A percentile compares a stretch with the other conserved stretches of the same genome.
phyloP scores from a whole-genome alignment of 2,329 filamentous ascomycete genomes.

The Ophiocordyceps robertsii region DNA sequence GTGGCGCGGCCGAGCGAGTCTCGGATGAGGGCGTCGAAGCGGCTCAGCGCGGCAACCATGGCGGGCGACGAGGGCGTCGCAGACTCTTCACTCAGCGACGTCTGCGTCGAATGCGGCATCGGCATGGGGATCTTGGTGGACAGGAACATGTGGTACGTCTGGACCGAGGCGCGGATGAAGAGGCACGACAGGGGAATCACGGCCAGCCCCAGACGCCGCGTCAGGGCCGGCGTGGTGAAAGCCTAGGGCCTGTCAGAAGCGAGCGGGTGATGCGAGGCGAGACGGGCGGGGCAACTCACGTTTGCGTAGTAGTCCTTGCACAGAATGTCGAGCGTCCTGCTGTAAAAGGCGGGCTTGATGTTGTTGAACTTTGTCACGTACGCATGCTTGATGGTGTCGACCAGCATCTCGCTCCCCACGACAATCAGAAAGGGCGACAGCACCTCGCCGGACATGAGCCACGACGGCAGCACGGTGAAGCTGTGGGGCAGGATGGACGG shows the following conservation, averaged over 20 bases:
- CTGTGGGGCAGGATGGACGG: conserved; percentile 75
- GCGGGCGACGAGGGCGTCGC: conserved; percentile 54
- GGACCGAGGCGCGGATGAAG: conserved; percentile 85
- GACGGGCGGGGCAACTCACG: conserved; percentile 29
- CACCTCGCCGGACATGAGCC: conserved; percentile 67
- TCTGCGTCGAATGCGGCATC: conserved; percentile 49
- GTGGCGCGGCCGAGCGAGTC: conserved; percentile 64
- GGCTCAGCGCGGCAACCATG: conserved; percentile 63
- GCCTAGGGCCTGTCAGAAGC: conserved; percentile 36
- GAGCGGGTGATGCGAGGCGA: not conserved
- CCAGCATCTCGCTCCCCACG: conserved; percentile 88
- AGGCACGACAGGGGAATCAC: conserved; percentile 87
- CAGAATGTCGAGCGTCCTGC: conserved; percentile 79
- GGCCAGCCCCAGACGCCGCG: conserved; percentile 76
- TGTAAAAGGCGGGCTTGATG: conserved; percentile 80
- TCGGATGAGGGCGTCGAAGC: conserved; percentile 63
- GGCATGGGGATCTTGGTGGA: conserved; percentile 73
- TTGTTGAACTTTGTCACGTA: conserved; percentile 99
- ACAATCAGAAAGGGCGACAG: conserved; percentile 89
- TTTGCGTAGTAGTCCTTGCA: conserved; percentile 98
- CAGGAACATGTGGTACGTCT: conserved; percentile 97
- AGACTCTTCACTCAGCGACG: conserved; percentile 51
- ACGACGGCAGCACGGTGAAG: conserved; percentile 78
- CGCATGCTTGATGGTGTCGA: conserved; percentile 93
- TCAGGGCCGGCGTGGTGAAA: conserved; percentile 81